These are phyloP conservation scores for Davidsoniella eucalypti DNA, from an alignment of 2,329 filamentous ascomycete species.

Conservation along the genomic window DNA sequence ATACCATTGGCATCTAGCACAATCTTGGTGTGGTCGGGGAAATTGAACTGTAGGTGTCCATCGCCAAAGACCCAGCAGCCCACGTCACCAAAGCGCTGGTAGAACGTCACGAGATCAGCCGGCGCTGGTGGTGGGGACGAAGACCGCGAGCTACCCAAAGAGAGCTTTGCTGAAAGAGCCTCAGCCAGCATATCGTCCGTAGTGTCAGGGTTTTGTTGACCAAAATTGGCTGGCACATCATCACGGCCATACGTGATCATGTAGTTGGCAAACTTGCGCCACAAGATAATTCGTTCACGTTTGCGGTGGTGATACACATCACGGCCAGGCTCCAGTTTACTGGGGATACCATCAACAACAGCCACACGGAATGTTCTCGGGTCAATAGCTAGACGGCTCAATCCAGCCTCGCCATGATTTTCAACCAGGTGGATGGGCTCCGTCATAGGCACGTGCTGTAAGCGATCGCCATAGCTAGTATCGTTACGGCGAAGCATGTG, in stretches of 20 bases:
- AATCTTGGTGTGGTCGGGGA: constrained; percentile 76
- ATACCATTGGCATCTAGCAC: constrained; percentile 59
- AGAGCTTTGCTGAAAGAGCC: constrained; percentile 6
- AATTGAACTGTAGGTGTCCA: constrained; percentile 69
- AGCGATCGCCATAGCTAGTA: constrained; percentile 35
- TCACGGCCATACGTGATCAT: constrained; percentile 61
- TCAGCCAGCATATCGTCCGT: constrained; percentile 9
- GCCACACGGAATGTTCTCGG: constrained; percentile 43
- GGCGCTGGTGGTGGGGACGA: constrained; percentile 18
- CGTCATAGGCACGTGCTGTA: constrained; percentile 48
- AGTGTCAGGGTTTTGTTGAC: constrained; percentile 1
- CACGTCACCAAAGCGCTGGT: constrained; percentile 65
- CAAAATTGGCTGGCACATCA: constrained; percentile 30
- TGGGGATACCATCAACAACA: constrained; percentile 40
- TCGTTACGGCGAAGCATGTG: constrained; percentile 50
- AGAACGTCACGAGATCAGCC: constrained; percentile 56
- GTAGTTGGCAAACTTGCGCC: constrained; percentile 61
- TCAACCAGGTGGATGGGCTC: constrained; percentile 56
- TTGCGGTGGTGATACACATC: constrained; percentile 50
- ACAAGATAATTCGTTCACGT: constrained; percentile 47
- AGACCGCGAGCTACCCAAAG: not conserved
- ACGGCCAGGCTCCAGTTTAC: constrained; percentile 44
- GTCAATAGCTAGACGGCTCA: constrained; percentile 46
- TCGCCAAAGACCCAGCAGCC: constrained; percentile 70
- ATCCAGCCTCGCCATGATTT: constrained; percentile 47